phyloP scores from a whole-genome alignment of 148 eudicot genomes.

The Rhododendron mucronatum region DNA sequence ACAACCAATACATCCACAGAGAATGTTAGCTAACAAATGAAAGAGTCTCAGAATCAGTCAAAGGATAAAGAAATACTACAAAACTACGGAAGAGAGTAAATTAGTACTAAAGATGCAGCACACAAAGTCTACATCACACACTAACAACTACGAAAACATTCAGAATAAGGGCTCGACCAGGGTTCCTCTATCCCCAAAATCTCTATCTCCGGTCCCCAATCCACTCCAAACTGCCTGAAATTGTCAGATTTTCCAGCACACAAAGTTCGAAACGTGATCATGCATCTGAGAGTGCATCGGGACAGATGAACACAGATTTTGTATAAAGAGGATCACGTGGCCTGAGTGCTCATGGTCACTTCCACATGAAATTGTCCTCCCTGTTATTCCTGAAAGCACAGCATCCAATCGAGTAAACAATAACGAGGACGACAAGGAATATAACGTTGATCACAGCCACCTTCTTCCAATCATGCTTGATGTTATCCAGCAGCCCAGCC shows the following conservation, averaged over 20 bases:
- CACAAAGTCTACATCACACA: background rate
- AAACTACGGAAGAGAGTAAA: background rate
- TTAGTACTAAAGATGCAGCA: background rate
- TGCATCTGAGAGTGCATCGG: background rate
- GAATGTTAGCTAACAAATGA: background rate
- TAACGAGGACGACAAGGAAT: slow-evolving; percentile 59
- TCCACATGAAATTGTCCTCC: slow-evolving; percentile 57
- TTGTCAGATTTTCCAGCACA: background rate
- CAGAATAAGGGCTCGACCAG: background rate
- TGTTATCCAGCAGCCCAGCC: slow-evolving; percentile 80
- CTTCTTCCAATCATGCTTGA: slow-evolving; percentile 82
- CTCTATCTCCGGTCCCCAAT: background rate
- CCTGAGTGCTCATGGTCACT: slow-evolving; percentile 27
- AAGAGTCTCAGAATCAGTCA: background rate
- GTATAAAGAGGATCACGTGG: background rate
- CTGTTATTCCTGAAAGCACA: slow-evolving; percentile 84
- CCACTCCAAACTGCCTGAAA: background rate
- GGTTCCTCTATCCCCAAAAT: background rate
- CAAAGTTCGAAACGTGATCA: background rate
- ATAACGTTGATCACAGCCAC: slow-evolving; percentile 68
- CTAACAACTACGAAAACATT: background rate
- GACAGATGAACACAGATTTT: background rate
- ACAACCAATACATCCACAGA: background rate
- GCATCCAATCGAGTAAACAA: slow-evolving; percentile 81
- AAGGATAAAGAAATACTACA: background rate